phyloP scores from a whole-genome alignment of 495 filamentous ascomycete species.

The Talaromyces thailandensis region DNA sequence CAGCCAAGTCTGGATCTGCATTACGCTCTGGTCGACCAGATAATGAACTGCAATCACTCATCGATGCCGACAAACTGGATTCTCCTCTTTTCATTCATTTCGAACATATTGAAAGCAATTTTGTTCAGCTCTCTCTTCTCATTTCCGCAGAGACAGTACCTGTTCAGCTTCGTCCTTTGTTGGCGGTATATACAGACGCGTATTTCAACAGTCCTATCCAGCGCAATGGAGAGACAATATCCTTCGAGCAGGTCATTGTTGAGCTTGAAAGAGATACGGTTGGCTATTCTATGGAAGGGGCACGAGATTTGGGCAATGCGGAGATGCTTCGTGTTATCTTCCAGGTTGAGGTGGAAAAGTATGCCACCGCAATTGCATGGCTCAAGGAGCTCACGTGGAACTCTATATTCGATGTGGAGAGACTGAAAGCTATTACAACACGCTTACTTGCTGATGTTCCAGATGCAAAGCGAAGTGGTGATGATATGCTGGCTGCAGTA shows the following conservation, averaged over 20 bases:
- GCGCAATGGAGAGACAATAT: constrained; percentile 65
- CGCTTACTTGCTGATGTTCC: constrained; percentile 89
- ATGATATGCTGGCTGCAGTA: constrained; percentile 58
- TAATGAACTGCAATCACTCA: constrained; percentile 63
- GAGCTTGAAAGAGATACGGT: constrained; percentile 87
- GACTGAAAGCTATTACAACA: constrained; percentile 74
- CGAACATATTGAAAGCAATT: constrained; percentile 83
- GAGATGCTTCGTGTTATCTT: constrained; percentile 77
- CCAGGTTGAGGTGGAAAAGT: constrained; percentile 82
- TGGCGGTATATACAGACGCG: constrained; percentile 77
- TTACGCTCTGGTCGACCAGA: constrained; percentile 53
- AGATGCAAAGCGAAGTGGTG: constrained; percentile 82
- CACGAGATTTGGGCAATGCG: constrained; percentile 56
- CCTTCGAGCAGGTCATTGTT: constrained; percentile 87
- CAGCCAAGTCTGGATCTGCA: constrained; percentile 77
- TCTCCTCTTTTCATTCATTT: constrained; percentile 91
- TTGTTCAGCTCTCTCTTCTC: constrained; percentile 72
- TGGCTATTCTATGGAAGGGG: constrained; percentile 62
- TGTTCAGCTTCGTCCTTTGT: constrained; percentile 65
- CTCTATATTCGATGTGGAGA: constrained; percentile 72
- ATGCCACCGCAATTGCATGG: constrained; percentile 75
- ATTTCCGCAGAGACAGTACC: constrained; percentile 69
- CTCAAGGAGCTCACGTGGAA: constrained; percentile 78
- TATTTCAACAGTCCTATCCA: constrained; percentile 89
- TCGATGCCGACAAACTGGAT: constrained; percentile 58